These are phyloP conservation scores for Oenanthe sinensis DNA, from an alignment of 129 eudicot species.

Conservation along the genomic window DNA sequence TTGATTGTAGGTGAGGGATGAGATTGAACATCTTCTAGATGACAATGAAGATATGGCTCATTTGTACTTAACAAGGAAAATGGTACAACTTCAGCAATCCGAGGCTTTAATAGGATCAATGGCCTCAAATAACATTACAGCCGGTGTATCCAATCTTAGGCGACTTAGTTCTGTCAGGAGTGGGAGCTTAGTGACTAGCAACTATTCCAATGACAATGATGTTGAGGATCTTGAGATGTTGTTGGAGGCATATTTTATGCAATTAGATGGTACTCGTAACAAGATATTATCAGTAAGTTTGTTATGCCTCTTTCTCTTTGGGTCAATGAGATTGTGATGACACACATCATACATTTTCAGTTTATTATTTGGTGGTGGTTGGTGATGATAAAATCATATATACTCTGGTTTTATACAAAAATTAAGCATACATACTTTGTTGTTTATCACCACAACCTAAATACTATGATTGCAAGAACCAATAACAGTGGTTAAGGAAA, in stretches of 20 bases:
- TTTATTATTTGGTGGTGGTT: not conserved
- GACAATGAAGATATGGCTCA: slow-evolving; percentile 97
- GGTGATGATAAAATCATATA: not conserved
- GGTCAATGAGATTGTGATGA: not conserved
- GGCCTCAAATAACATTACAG: slow-evolving; percentile 44
- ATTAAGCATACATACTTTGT: not conserved
- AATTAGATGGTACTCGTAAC: slow-evolving; percentile 96
- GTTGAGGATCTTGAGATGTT: slow-evolving; percentile 99
- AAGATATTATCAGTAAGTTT: slow-evolving; percentile 85
- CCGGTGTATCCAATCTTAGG: slow-evolving; percentile 43
- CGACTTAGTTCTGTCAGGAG: slow-evolving; percentile 70
- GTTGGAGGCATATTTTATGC: slow-evolving; percentile 99
- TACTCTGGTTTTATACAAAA: not conserved
- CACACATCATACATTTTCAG: not conserved
- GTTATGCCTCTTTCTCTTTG: not conserved
- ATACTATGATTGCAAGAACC: not conserved
- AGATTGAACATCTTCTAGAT: slow-evolving; percentile 97
- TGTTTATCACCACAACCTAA: not conserved
- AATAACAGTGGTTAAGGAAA: not conserved
- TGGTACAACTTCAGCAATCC: slow-evolving; percentile 74
- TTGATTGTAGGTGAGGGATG: slow-evolving; percentile 80
- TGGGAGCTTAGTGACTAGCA: slow-evolving; percentile 73
- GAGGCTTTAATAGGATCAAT: slow-evolving; percentile 49
- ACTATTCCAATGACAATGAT: slow-evolving; percentile 50
- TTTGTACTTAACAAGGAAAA: slow-evolving; percentile 71